Evolutionary conservation across 371 early-diverging fungal genomes (phyloP).

Genomic region (Mortierella sp.): DNA sequence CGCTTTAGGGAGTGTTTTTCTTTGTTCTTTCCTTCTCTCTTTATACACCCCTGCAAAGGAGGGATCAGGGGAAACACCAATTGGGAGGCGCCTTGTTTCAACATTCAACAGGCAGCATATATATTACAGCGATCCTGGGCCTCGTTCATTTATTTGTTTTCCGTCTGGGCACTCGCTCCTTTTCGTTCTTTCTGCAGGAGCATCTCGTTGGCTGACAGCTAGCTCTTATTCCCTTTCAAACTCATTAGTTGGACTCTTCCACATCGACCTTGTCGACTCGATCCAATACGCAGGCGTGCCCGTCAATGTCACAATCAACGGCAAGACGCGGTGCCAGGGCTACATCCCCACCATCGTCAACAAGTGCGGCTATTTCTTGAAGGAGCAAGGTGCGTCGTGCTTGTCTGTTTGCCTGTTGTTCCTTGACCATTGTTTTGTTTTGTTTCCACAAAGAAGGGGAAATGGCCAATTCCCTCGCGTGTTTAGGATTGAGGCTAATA

Average conservation of each 20-base stretch:
- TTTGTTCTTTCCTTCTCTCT: neutral
- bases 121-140: neutral
- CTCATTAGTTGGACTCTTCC: slow-evolving; percentile 41
- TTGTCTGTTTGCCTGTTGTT: neutral
- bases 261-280: slow-evolving; percentile 56
- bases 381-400: slow-evolving; percentile 63
- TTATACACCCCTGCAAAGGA: neutral
- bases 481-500: neutral
- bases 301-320: slow-evolving; percentile 41
- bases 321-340: slow-evolving; percentile 57
- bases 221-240: neutral
- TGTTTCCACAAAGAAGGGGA: neutral
- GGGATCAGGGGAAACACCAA: slow-evolving; percentile 15
- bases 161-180: neutral
- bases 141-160: neutral
- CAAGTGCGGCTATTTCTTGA: slow-evolving; percentile 69
- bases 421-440: neutral
- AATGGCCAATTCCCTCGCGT: neutral
- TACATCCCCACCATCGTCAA: slow-evolving; percentile 68
- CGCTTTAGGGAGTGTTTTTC: slow-evolving; percentile 5
- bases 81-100: neutral
- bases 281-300: slow-evolving; percentile 53
- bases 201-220: slow-evolving; percentile 8
- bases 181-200: neutral
- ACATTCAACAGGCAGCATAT: neutral